phyloP scores from a whole-genome alignment of 2,329 filamentous ascomycete genomes.

The Phaeosphaeriaceae sp. region DNA sequence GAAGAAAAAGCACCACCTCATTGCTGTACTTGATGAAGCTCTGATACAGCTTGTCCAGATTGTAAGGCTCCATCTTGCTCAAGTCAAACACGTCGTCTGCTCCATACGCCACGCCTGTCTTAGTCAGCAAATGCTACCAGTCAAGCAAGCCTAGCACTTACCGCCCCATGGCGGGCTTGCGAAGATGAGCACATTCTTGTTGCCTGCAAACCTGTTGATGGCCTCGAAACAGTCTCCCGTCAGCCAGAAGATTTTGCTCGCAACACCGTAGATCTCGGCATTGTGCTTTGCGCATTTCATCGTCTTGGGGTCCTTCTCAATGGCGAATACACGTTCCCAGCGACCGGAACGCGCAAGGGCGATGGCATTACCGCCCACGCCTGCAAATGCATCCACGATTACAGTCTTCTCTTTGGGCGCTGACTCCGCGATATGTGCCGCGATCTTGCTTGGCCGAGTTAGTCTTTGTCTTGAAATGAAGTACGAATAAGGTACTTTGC shows the following conservation, averaged over 20 bases:
- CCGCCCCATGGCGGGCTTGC: slow-evolving; percentile 78
- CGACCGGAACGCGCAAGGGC: slow-evolving; percentile 84
- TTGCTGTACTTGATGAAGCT: slow-evolving; percentile 50
- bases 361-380: slow-evolving; percentile 91
- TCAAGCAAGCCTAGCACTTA: slow-evolving; percentile 36
- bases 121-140: background rate
- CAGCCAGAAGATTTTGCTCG: slow-evolving; percentile 82
- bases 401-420: slow-evolving; percentile 64
- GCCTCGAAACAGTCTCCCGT: slow-evolving; percentile 85
- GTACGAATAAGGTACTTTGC: slow-evolving; percentile 66
- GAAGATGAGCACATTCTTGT: slow-evolving; percentile 67
- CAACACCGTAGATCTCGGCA: slow-evolving; percentile 82
- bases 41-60: slow-evolving; percentile 53
- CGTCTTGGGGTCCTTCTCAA: slow-evolving; percentile 82
- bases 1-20: slow-evolving; percentile 78
- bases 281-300: slow-evolving; percentile 93
- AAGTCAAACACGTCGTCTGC: slow-evolving; percentile 79
- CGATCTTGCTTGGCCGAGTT: slow-evolving; percentile 67
- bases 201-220: slow-evolving; percentile 61
- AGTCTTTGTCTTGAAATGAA: background rate
- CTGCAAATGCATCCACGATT: slow-evolving; percentile 88
- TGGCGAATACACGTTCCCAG: slow-evolving; percentile 85
- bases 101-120: slow-evolving; percentile 67
- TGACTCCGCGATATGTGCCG: slow-evolving; percentile 69
- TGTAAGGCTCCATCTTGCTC: slow-evolving; percentile 87